These are phyloP conservation scores for Scleromitrula shiraiana DNA, from an alignment of 2,329 filamentous ascomycete species.

Conservation along the genomic window DNA sequence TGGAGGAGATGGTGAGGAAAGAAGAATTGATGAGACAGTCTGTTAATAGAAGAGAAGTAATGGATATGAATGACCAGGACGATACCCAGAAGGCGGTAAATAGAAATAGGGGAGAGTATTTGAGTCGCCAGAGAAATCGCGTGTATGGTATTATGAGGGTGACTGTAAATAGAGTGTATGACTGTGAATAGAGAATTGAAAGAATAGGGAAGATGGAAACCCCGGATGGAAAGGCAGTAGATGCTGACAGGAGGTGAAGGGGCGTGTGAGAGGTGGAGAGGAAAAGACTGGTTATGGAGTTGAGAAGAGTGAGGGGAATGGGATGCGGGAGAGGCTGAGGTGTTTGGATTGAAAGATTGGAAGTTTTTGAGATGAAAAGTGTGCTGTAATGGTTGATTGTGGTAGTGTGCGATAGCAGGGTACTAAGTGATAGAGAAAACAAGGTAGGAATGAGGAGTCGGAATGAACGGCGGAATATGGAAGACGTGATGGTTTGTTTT, in stretches of 20 bases:
- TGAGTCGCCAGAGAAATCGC: conserved; percentile 14
- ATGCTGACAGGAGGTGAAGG: conserved; percentile 34
- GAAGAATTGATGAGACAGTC: conserved; percentile 34
- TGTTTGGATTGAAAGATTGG: conserved; percentile 32
- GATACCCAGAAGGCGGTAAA: conserved; percentile 39
- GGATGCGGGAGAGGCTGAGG: conserved; percentile 27
- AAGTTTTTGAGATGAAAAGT: conserved; percentile 31
- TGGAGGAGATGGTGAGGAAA: conserved; percentile 25
- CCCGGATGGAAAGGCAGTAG: conserved; percentile 36
- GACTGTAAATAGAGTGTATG: conserved; percentile 40
- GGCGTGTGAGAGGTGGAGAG: conserved; percentile 32
- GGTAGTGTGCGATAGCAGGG: conserved; percentile 30
- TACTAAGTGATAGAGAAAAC: conserved; percentile 34
- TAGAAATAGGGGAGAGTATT: conserved; percentile 28
- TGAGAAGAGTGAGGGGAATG: conserved; percentile 36
- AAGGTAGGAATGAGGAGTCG: conserved; percentile 36
- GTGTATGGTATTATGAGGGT: conserved; percentile 36
- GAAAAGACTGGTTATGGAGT: conserved; percentile 39
- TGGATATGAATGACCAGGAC: conserved; percentile 39
- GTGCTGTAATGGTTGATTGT: conserved; percentile 30
- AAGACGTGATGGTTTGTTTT: conserved; percentile 31
- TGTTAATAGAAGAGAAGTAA: conserved; percentile 34
- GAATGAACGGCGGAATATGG: conserved; percentile 35
- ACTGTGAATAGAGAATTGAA: conserved; percentile 38
- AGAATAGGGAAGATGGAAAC: conserved; percentile 39